Evolutionary conservation across 2,329 filamentous ascomycete species (phyloP).

Genomic region (Xenosphaeropsis pyriputrescens): DNA sequence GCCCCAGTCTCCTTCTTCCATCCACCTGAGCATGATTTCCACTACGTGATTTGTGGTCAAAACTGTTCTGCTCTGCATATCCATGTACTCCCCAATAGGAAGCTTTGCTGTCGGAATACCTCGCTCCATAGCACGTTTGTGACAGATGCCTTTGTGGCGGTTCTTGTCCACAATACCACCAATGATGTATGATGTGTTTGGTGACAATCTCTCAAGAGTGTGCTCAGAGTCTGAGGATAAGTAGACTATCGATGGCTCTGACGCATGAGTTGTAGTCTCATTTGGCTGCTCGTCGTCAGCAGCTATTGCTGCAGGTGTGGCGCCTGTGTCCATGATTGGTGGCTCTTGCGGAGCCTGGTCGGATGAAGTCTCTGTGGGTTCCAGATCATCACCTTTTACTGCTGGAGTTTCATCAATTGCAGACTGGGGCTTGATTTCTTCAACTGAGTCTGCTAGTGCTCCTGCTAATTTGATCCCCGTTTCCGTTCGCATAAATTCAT

Average conservation of each 20-base stretch:
- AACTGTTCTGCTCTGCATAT: slow-evolving; percentile 76
- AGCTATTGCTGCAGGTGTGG: background rate
- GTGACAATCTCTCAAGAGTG: slow-evolving; percentile 68
- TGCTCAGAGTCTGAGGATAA: slow-evolving; percentile 84
- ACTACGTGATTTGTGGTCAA: slow-evolving; percentile 91
- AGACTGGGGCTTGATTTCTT: background rate
- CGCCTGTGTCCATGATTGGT: background rate
- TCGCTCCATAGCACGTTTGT: slow-evolving; percentile 59
- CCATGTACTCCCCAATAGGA: slow-evolving; percentile 89
- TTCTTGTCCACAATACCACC: slow-evolving; percentile 95
- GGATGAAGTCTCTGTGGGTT: background rate
- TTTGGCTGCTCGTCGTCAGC: background rate
- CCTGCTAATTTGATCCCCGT: slow-evolving; percentile 43
- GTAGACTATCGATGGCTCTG: slow-evolving; percentile 53
- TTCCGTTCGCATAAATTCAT: slow-evolving; percentile 47
- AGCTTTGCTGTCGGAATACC: slow-evolving; percentile 80
- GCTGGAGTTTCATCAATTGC: background rate
- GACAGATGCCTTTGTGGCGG: slow-evolving; percentile 86
- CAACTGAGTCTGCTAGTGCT: slow-evolving; percentile 6
- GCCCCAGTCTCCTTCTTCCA: slow-evolving; percentile 85
- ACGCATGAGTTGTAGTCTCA: background rate
- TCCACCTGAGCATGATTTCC: slow-evolving; percentile 90
- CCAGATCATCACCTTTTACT: background rate
- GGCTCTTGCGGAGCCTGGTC: background rate
- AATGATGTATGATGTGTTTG: slow-evolving; percentile 83